These are phyloP conservation scores for Diversispora epigaea DNA, from an alignment of 192 early-diverging fungal genomes.

Conservation along the genomic window DNA sequence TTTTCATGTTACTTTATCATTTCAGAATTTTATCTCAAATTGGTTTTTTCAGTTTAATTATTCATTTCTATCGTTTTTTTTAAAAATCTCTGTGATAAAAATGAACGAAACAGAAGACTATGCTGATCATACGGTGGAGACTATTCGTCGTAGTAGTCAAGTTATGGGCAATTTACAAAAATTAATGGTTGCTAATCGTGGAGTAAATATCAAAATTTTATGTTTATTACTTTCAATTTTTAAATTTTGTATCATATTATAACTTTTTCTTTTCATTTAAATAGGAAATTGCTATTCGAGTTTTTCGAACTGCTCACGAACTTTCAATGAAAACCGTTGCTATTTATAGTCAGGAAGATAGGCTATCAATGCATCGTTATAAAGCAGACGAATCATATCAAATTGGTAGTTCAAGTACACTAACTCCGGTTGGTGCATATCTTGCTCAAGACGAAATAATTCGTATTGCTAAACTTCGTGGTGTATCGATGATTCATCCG, in stretches of 20 bases:
- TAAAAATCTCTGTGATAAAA: no score
- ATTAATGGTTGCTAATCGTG: conserved; percentile 52
- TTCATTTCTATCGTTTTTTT: no score
- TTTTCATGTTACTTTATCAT: no score
- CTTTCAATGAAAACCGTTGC: conserved; percentile 87
- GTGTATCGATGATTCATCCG: conserved; percentile 88
- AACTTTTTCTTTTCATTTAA: not conserved
- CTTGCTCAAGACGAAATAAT: conserved; percentile 93
- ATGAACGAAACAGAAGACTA: not conserved
- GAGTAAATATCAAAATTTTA: conserved; percentile 38
- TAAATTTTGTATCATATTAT: not conserved
- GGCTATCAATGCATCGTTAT: conserved; percentile 89
- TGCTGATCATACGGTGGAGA: conserved; percentile 50
- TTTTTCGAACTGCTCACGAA: conserved; percentile 92
- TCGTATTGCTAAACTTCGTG: conserved; percentile 75
- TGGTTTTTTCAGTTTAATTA: no score
- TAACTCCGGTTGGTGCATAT: conserved; percentile 92
- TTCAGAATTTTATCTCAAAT: no score
- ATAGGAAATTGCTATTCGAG: conserved; percentile 91
- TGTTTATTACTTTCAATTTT: not conserved
- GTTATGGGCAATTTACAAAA: conserved; percentile 49
- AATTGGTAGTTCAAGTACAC: conserved; percentile 79
- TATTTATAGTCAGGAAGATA: conserved; percentile 89
- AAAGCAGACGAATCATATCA: conserved; percentile 97
- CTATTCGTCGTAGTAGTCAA: conserved; percentile 48